Conservation (phyloP, 108 stramenopile species). For the Skeletonema tropicum region DNA sequence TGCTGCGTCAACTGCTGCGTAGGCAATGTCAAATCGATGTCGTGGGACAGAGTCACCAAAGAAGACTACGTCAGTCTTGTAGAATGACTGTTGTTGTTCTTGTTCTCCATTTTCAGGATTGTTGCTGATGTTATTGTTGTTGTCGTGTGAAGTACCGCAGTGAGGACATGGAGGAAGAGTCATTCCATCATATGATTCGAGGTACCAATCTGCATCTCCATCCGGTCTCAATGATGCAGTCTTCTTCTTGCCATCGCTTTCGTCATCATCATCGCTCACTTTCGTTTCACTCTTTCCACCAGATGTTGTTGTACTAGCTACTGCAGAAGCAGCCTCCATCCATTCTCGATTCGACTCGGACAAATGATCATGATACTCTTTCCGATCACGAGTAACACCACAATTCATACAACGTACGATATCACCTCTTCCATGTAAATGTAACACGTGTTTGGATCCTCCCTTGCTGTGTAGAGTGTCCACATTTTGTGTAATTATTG, state of each 20-base stretch:
- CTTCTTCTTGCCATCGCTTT: background rate
- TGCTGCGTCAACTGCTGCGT: slow-evolving; percentile 68
- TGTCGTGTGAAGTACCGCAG: slow-evolving; percentile 52
- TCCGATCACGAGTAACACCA: slow-evolving; percentile 62
- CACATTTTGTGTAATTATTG: slow-evolving; percentile 96
- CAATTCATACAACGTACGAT: slow-evolving; percentile 90
- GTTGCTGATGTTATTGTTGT: background rate
- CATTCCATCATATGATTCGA: slow-evolving; percentile 65
- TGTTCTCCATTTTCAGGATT: background rate
- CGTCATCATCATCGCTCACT: background rate
- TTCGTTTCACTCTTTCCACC: background rate
- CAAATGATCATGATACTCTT: slow-evolving; percentile 82
- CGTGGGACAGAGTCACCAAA: slow-evolving; percentile 90
- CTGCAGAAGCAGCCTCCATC: slow-evolving; percentile 41
- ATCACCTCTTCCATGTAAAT: slow-evolving; percentile 91
- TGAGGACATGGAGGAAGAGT: slow-evolving; percentile 71
- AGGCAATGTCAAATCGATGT: slow-evolving; percentile 61
- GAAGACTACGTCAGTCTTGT: slow-evolving; percentile 96
- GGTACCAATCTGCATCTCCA: slow-evolving; percentile 87
- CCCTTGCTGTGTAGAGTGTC: slow-evolving; percentile 92
- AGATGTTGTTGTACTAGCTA: slow-evolving; percentile 26
- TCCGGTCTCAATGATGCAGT: slow-evolving; percentile 82
- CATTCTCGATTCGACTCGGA: slow-evolving; percentile 70
- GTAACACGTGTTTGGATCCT: slow-evolving; percentile 79
- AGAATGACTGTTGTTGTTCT: slow-evolving; percentile 53